A percentile compares a stretch with the other conserved stretches of the same genome.
These are phyloP conservation scores for Talaromyces atroroseus DNA, from an alignment of 2,329 filamentous ascomycete genomes.

Conservation along the genomic window DNA sequence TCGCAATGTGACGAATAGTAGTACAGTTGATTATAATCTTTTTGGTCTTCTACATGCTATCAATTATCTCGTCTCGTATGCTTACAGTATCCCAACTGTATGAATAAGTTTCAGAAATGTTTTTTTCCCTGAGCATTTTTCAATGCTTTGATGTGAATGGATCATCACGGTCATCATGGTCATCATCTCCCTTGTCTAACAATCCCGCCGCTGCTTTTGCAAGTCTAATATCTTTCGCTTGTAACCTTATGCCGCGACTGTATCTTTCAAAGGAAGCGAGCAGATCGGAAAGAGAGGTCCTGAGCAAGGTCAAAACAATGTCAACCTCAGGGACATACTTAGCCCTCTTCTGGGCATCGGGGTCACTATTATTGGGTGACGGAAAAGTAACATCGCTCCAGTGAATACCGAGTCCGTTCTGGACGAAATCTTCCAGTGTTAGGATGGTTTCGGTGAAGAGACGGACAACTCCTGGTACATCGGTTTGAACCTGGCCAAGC, in stretches of 20 bases:
- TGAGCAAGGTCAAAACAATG: conserved; percentile 60
- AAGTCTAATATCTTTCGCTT: conserved; percentile 61
- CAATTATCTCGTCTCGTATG: not conserved
- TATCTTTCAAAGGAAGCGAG: conserved; percentile 70
- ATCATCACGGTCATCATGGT: conserved; percentile 8
- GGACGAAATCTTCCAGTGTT: conserved; percentile 63
- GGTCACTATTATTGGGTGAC: conserved; percentile 26
- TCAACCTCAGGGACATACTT: conserved; percentile 60
- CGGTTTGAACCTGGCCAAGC: conserved; percentile 78
- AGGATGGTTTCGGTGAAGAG: conserved; percentile 64
- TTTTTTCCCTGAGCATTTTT: not conserved
- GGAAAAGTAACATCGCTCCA: conserved; percentile 70
- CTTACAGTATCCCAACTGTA: not conserved
- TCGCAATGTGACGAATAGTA: not conserved
- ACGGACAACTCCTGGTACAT: conserved; percentile 69
- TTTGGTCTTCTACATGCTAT: not conserved
- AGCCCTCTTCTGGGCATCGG: conserved; percentile 27
- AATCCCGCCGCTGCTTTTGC: conserved; percentile 10
- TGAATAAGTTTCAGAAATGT: not conserved
- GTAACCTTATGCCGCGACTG: conserved; percentile 63
- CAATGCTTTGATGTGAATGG: conserved; percentile 1
- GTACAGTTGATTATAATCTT: not conserved
- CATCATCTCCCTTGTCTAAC: not conserved
- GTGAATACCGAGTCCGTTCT: conserved; percentile 50
- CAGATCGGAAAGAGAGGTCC: conserved; percentile 59